Percentiles rank a stretch among this genome's conserved stretches.
Evolutionary conservation across 2,329 filamentous ascomycete genomes (phyloP).

Genomic region (Arthrobotrys sphaeroides): DNA sequence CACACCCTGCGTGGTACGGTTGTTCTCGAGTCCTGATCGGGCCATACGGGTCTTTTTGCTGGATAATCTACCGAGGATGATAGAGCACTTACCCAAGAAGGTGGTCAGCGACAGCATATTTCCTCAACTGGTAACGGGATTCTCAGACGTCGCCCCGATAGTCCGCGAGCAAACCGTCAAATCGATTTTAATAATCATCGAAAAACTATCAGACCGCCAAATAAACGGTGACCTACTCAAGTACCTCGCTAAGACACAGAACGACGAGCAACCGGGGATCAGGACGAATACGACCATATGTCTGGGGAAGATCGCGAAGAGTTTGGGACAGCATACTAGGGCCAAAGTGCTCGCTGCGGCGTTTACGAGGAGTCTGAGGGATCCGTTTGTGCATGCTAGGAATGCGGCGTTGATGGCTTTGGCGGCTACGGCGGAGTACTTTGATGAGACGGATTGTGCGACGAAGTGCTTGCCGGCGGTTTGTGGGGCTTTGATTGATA

Average conservation of each 20-base stretch:
- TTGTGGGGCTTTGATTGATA: slow-evolving; percentile 86
- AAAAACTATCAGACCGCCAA: slow-evolving; percentile 84
- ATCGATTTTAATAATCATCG: slow-evolving; percentile 84
- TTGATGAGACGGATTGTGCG: slow-evolving; percentile 89
- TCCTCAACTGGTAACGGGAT: slow-evolving; percentile 93
- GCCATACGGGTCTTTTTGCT: slow-evolving; percentile 90
- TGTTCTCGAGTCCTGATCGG: slow-evolving; percentile 90
- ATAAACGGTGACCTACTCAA: slow-evolving; percentile 93
- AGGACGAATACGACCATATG: slow-evolving; percentile 98
- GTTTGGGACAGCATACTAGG: slow-evolving; percentile 79
- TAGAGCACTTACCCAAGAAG: slow-evolving; percentile 86
- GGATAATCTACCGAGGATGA: slow-evolving; percentile 88
- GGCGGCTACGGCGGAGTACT: slow-evolving; percentile 83
- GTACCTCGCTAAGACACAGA: slow-evolving; percentile 92
- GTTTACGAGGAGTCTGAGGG: slow-evolving; percentile 85
- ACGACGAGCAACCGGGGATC: slow-evolving; percentile 96
- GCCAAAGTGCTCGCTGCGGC: slow-evolving; percentile 92
- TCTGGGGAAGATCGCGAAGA: slow-evolving; percentile 91
- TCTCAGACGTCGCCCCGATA: slow-evolving; percentile 88
- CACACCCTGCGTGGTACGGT: slow-evolving; percentile 82
- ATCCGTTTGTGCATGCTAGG: slow-evolving; percentile 93
- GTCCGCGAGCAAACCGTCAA: slow-evolving; percentile 97
- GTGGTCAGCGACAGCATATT: slow-evolving; percentile 96
- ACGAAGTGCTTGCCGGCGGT: slow-evolving; percentile 82
- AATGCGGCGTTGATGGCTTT: slow-evolving; percentile 89